Conservation (phyloP, 768 basidiomycete genomes). For the Suillus alpinus region DNA sequence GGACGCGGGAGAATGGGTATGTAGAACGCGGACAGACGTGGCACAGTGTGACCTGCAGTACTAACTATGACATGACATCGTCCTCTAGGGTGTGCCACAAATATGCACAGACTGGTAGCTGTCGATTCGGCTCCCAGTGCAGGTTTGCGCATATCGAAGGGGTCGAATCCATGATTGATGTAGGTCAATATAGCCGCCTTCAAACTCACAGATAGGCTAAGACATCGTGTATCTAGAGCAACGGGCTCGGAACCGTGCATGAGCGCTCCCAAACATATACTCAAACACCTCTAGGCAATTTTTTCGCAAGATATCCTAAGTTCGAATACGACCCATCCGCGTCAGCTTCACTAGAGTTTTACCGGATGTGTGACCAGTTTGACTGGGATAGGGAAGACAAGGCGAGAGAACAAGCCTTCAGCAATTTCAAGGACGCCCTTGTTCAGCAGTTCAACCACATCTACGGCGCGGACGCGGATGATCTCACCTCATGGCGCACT, state of each 20-base stretch:
- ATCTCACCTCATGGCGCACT: slow-evolving; percentile 17
- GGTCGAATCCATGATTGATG: background rate
- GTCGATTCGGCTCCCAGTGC: slow-evolving; percentile 1
- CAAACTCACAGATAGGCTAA: background rate
- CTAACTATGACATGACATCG: background rate
- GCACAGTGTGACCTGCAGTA: no score
- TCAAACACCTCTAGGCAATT: slow-evolving; percentile 19
- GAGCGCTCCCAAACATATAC: background rate
- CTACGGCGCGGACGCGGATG: slow-evolving; percentile 16
- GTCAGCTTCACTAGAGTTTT: slow-evolving; percentile 22
- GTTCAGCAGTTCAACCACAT: slow-evolving; percentile 23
- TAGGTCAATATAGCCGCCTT: background rate
- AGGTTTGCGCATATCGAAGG: background rate
- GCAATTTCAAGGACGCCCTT: slow-evolving; percentile 18
- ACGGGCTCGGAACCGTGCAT: background rate
- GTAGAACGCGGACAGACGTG: no score
- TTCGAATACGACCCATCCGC: slow-evolving; percentile 14
- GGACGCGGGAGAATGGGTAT: background rate
- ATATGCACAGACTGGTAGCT: background rate
- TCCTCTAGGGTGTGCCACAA: background rate
- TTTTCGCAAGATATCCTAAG: slow-evolving; percentile 20
- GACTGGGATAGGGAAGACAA: background rate
- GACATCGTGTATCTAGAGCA: background rate
- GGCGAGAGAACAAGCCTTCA: background rate
- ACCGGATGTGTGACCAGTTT: slow-evolving; percentile 7